A percentile compares a stretch with the other conserved stretches of the same genome.
phyloP scores from a whole-genome alignment of 768 basidiomycete genomes.

The Hericium erinaceus region DNA sequence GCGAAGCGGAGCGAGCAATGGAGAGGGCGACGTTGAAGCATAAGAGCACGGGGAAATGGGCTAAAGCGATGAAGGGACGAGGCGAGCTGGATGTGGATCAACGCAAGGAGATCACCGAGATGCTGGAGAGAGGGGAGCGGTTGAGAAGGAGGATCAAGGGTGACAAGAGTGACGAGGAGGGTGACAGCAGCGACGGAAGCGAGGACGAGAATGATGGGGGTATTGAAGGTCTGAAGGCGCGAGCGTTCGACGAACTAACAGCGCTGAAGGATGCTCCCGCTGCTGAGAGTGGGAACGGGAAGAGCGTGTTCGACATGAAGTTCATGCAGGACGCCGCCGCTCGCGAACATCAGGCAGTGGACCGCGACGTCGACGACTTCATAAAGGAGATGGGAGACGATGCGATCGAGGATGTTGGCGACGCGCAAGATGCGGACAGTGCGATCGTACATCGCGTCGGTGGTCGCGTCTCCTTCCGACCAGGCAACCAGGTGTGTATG shows the following conservation, averaged over 20 bases:
- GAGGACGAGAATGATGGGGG: constrained; percentile 34
- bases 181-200: constrained; percentile 32
- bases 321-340: constrained; percentile 94
- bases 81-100: constrained; percentile 61
- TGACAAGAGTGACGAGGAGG: constrained; percentile 44
- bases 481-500: constrained; percentile 26
- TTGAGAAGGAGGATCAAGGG: constrained; percentile 71
- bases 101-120: constrained; percentile 67
- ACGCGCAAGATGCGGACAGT: constrained; percentile 23
- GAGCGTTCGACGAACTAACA: constrained; percentile 65
- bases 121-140: constrained; percentile 77
- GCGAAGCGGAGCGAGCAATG: constrained; percentile 71
- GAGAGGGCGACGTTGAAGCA: constrained; percentile 88
- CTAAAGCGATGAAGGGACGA: constrained; percentile 58
- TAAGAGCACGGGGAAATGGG: constrained; percentile 85
- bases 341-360: constrained; percentile 46
- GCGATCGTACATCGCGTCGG: constrained; percentile 49
- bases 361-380: constrained; percentile 65
- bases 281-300: constrained; percentile 28
- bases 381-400: constrained; percentile 51
- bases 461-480: constrained; percentile 56
- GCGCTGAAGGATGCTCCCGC: constrained; percentile 22
- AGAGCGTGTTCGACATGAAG: constrained; percentile 89
- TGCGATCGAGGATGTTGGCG: constrained; percentile 24
- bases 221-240: constrained; percentile 45